Base-by-base conservation (phyloP, 495 filamentous ascomycete species). In the Staphylotrichum longicolle region DNA sequence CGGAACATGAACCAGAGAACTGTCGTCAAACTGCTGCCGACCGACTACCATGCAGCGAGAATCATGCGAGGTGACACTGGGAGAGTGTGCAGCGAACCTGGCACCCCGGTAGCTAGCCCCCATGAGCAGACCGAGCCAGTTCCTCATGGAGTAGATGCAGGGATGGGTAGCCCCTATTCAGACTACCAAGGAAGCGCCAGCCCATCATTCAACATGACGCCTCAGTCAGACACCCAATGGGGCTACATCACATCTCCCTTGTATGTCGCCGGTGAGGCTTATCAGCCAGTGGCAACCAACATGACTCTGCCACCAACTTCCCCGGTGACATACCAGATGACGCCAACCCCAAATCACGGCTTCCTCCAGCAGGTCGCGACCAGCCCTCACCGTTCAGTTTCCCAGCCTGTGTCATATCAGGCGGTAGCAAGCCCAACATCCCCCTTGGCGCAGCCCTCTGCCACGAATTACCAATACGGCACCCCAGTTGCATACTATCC, bases 1-100 rank as follows among this genome's bases (percentile, higher is more conserved):
- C 53, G 62, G 27, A 69, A 69, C 51, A 35, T 41, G 55, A 39
- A 50, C 33, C 41, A 54, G 15, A 4, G 11, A 12, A 61, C 62
- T 14, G 45, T 63, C 7, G 61, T 63, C 52, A 60, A 61, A 47
- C 50, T 66, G n/a, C 40, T 46, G 6, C 40, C 47, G 11, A 58
- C 20, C 9, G 64, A 66, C 48, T 63, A 57, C 40, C 61, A 66
- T 27, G 60, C 60, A 1, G 15, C 3, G 11, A 46, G 41, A 5
- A 47, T 58, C 14, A 3, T 35, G 4, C 53, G 49, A 15, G 47
- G 39, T 2, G 45, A 61, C 37, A 11, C 6, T 15, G 47, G 37
- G 10, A 56, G 58, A 9, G 42, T 54, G 10, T 8, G 37, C 20
- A 7, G 7, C 40, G 46, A 57, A 10, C 45, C 20, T 14, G 44